phyloP scores from a whole-genome alignment of 2,329 filamentous ascomycete genomes.

The Colletotrichum tamarilloi region DNA sequence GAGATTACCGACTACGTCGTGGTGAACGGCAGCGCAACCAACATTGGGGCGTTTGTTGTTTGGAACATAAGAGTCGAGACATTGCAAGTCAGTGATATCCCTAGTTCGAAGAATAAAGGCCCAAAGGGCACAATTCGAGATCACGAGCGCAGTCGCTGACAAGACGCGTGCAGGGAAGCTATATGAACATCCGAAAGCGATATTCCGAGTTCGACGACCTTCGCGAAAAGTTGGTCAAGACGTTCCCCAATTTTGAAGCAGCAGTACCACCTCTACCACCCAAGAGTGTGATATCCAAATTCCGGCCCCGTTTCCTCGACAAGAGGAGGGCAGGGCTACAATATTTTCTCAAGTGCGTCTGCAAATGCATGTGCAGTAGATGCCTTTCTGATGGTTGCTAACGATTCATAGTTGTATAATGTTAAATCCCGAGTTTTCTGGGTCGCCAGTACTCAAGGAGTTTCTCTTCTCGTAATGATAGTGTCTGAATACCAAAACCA shows the following conservation, averaged over 20 bases:
- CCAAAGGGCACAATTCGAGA: neutral
- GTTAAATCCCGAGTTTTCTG: slow-evolving; percentile 92
- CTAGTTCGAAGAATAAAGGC: neutral
- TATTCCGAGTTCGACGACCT: slow-evolving; percentile 96
- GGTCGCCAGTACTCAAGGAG: slow-evolving; percentile 89
- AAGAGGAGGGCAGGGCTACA: slow-evolving; percentile 83
- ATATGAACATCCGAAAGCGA: slow-evolving; percentile 74
- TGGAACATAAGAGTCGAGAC: slow-evolving; percentile 94
- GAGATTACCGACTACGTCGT: slow-evolving; percentile 67
- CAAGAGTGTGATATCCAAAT: slow-evolving; percentile 90
- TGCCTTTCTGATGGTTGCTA: slow-evolving; percentile 26
- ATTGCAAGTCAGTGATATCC: slow-evolving; percentile 72
- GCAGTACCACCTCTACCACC: slow-evolving; percentile 92
- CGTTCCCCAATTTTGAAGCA: slow-evolving; percentile 85
- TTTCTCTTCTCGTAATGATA: slow-evolving; percentile 77
- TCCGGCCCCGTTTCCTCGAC: slow-evolving; percentile 87
- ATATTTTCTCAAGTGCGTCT: slow-evolving; percentile 89
- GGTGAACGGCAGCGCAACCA: slow-evolving; percentile 66
- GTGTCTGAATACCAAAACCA: slow-evolving; percentile 18
- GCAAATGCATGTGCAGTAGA: neutral
- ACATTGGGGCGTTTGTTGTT: slow-evolving; percentile 89
- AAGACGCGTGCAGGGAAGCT: slow-evolving; percentile 60
- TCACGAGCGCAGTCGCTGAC: slow-evolving; percentile 33
- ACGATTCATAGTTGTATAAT: slow-evolving; percentile 77
- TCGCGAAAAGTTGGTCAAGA: slow-evolving; percentile 75